Percentiles rank a stretch among this genome's conserved stretches.
phyloP scores from a whole-genome alignment of 2,329 filamentous ascomycete genomes.

The Curvularia sp. region DNA sequence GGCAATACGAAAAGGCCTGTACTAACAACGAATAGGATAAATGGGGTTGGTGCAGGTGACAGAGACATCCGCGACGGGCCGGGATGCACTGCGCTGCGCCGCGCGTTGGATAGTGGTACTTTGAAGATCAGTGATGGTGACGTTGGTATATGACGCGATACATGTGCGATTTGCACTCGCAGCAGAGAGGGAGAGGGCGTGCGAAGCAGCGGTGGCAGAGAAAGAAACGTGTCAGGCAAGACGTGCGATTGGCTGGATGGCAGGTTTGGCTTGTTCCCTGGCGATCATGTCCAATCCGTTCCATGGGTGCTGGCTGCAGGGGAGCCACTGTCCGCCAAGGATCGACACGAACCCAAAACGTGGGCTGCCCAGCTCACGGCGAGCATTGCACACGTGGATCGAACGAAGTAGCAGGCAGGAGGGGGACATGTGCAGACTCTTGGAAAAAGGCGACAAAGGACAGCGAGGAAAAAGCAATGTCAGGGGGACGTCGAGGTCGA shows the following conservation, averaged over 20 bases:
- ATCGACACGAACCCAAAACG: slow-evolving; percentile 12
- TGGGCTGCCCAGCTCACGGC: slow-evolving; percentile 1
- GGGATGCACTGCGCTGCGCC: background rate
- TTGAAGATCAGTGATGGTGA: background rate
- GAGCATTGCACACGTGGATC: background rate
- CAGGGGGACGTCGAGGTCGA: slow-evolving; percentile 6
- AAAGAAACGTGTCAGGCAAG: slow-evolving; percentile 20
- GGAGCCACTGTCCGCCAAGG: slow-evolving; percentile 16
- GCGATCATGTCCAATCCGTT: slow-evolving; percentile 16
- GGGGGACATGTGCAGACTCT: background rate
- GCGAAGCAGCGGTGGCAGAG: slow-evolving; percentile 16
- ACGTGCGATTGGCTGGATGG: slow-evolving; percentile 14
- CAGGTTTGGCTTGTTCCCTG: slow-evolving; percentile 13
- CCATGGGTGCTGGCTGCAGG: slow-evolving; percentile 16
- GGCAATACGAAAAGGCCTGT: background rate
- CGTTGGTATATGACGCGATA: background rate
- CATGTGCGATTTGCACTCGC: background rate
- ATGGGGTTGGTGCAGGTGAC: background rate
- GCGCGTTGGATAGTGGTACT: background rate
- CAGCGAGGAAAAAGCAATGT: slow-evolving; percentile 1
- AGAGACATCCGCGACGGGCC: background rate
- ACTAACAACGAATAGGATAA: background rate
- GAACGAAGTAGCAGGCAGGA: background rate
- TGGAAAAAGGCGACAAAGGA: background rate
- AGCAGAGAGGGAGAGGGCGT: background rate